Conservation (phyloP, 164 flowering plant species). For the Cinnamomum micranthum region DNA sequence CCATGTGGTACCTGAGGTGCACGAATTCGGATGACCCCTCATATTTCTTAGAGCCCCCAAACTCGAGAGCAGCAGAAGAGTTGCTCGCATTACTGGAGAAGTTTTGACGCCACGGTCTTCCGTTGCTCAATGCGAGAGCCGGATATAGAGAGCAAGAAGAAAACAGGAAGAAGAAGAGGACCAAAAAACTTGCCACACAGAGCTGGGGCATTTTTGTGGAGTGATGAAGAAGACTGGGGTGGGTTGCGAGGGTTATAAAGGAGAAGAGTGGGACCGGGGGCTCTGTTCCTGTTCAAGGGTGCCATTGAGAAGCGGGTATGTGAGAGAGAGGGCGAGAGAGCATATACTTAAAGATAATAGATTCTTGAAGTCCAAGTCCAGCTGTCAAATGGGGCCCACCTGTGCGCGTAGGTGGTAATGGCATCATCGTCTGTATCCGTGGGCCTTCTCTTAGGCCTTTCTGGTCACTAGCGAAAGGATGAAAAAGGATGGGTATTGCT, state of each 20-base stretch:
- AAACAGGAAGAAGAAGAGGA: constrained; percentile 4
- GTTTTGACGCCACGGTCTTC: constrained; percentile 60
- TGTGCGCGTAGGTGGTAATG: background rate
- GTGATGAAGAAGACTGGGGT: background rate
- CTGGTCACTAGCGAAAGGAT: background rate
- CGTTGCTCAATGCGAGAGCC: constrained; percentile 23
- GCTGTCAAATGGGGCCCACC: constrained; percentile 17
- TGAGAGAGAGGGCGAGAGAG: background rate
- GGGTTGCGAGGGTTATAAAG: too few species aligned
- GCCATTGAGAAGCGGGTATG: too few species aligned
- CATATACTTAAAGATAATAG: background rate
- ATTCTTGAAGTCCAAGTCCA: constrained; percentile 17
- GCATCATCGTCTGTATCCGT: background rate
- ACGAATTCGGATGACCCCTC: constrained; percentile 76
- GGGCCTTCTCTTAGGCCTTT: background rate
- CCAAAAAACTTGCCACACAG: background rate
- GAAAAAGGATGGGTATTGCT: background rate
- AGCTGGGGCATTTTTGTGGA: constrained; percentile 7
- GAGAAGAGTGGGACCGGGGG: too few species aligned
- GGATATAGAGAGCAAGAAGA: constrained; percentile 11
- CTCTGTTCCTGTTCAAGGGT: too few species aligned
- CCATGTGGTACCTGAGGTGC: constrained; percentile 70
- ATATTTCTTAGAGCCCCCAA: constrained; percentile 45
- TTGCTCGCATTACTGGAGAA: constrained; percentile 1
- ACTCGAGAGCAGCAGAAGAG: constrained; percentile 3